These are phyloP conservation scores for Aspergillus wentii DNA, from an alignment of 495 filamentous ascomycete species.

Conservation along the genomic window DNA sequence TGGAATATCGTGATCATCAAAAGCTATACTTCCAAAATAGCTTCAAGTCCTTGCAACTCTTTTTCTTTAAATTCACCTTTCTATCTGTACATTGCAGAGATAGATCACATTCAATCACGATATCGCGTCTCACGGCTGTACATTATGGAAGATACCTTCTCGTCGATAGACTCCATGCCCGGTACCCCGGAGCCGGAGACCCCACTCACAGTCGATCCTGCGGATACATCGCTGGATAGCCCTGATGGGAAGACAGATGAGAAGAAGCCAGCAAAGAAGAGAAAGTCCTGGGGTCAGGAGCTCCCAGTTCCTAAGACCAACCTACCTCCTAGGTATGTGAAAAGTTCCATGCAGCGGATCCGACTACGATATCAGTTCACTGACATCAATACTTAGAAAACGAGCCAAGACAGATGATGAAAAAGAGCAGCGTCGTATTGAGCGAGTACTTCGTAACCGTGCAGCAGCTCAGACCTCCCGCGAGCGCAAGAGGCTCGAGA, in stretches of 20 bases:
- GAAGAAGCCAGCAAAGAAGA: conserved; percentile 87
- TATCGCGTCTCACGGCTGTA: conserved; percentile 1
- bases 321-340: conserved; percentile 87
- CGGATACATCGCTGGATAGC: conserved; percentile 37
- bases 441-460: conserved; percentile 93
- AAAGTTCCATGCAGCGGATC: background rate
- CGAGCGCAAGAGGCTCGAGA: conserved; percentile 91
- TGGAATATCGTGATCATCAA: conserved; percentile 1
- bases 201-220: conserved; percentile 46
- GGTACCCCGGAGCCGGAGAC: conserved; percentile 28
- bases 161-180: conserved; percentile 30
- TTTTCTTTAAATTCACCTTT: conserved; percentile 2
- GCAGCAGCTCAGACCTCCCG: conserved; percentile 93
- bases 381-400: conserved; percentile 53
- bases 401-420: conserved; percentile 98
- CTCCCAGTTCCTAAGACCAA: conserved; percentile 96
- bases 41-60: background rate
- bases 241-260: conserved; percentile 39
- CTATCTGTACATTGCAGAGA: background rate
- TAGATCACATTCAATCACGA: conserved; percentile 6
- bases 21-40: conserved; percentile 1
- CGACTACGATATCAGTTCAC: conserved; percentile 1
- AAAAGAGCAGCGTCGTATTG: conserved; percentile 96
- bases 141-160: conserved; percentile 35
- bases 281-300: conserved; percentile 98